Evolutionary conservation across 2,329 filamentous ascomycete species (phyloP).

Genomic region (Remersonia thermophila): DNA sequence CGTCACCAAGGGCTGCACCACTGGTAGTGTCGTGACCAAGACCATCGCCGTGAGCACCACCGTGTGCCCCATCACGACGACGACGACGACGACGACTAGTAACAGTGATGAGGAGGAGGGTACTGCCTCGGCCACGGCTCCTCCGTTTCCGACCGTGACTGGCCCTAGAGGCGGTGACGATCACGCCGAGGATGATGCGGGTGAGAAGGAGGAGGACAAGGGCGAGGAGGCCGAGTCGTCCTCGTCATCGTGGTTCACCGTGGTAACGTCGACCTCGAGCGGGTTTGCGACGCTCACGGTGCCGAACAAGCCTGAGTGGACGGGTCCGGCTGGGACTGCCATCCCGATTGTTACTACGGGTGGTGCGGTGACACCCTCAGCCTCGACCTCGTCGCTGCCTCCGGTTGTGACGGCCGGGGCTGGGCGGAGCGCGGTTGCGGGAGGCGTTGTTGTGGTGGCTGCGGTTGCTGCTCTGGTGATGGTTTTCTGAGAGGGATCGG

Average conservation of each 20-base stretch:
- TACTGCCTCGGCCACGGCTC: too few relatives aligned
- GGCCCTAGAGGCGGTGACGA: not conserved
- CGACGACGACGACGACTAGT: not conserved
- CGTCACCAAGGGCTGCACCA: conserved; percentile 28
- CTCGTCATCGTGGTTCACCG: not conserved
- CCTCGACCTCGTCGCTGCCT: conserved; percentile 3
- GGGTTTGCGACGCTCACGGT: conserved; percentile 15
- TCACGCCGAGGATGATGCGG: not conserved
- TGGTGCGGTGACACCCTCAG: conserved; percentile 1
- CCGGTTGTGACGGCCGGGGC: conserved; percentile 15
- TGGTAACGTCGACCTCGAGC: conserved; percentile 5
- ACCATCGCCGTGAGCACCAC: conserved; percentile 25
- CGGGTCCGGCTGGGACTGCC: not conserved
- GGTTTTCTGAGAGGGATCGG: conserved; percentile 10
- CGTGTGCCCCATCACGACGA: conserved; percentile 19
- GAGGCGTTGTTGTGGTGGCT: conserved; percentile 9
- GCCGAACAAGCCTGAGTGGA: conserved; percentile 9
- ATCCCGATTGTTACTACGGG: conserved; percentile 1
- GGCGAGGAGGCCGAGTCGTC: conserved; percentile 5
- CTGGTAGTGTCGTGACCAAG: conserved; percentile 23
- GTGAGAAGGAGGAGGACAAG: not conserved
- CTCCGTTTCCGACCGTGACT: too few relatives aligned
- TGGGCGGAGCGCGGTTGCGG: conserved; percentile 12
- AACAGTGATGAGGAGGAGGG: not conserved
- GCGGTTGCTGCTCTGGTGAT: conserved; percentile 13